A percentile compares a stretch with the other conserved stretches of the same genome.
phyloP scores from a whole-genome alignment of 2,329 filamentous ascomycete genomes.

The Polytolypa hystricis region DNA sequence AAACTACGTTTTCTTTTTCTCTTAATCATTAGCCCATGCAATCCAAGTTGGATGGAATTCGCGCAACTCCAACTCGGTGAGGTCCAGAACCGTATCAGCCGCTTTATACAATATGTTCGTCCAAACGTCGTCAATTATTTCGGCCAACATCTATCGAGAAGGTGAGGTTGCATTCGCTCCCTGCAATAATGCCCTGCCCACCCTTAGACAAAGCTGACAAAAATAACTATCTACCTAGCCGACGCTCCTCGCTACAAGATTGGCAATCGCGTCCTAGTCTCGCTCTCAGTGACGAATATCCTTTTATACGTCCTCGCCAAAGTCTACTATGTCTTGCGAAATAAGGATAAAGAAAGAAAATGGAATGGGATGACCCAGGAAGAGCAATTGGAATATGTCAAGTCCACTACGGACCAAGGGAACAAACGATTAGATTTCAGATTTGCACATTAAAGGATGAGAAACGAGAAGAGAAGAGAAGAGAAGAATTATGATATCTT shows the following conservation, averaged over 20 bases:
- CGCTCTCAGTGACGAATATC: constrained; percentile 36
- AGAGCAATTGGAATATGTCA: constrained; percentile 20
- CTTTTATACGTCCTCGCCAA: constrained; percentile 34
- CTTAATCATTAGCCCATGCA: constrained; percentile 36
- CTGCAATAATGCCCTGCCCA: too few species aligned
- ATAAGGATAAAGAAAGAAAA: constrained; percentile 17
- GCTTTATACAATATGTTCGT: constrained; percentile 31
- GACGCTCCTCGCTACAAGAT: constrained; percentile 41
- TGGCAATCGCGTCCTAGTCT: constrained; percentile 42
- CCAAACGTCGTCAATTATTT: constrained; percentile 25
- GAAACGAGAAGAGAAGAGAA: too few species aligned
- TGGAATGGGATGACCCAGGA: constrained; percentile 24
- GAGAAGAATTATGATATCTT: too few species aligned
- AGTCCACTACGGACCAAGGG: constrained; percentile 22
- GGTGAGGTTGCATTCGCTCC: not conserved
- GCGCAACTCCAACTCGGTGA: constrained; percentile 29
- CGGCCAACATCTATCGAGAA: constrained; percentile 25
- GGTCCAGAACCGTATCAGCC: constrained; percentile 27
- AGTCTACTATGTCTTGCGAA: constrained; percentile 22
- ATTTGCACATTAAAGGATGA: constrained; percentile 25
- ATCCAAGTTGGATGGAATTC: constrained; percentile 36
- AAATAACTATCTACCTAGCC: constrained; percentile 15
- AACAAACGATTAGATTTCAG: constrained; percentile 27
- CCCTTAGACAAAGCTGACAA: not conserved
- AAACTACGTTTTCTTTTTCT: not conserved